phyloP scores from a whole-genome alignment of 2,329 filamentous ascomycete genomes.

The Helminthosporium solani region DNA sequence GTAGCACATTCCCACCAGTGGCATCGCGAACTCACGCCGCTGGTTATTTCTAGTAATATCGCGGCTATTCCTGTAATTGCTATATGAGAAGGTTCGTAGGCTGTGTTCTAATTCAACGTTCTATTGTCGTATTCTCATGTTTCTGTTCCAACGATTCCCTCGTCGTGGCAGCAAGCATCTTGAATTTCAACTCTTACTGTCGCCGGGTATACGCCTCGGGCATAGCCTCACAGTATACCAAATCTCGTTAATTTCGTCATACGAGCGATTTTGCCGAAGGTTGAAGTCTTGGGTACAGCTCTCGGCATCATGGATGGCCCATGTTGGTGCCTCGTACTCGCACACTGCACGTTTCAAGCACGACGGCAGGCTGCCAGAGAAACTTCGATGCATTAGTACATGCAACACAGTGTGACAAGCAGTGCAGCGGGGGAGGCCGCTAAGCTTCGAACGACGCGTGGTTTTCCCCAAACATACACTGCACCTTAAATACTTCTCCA shows the following conservation, averaged over 20 bases:
- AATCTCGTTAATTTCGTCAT: neutral
- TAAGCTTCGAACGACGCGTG: slow-evolving; percentile 25
- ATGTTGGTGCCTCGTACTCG: slow-evolving; percentile 14
- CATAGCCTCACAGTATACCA: neutral
- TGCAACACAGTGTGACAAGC: slow-evolving; percentile 19
- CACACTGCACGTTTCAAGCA: slow-evolving; percentile 33
- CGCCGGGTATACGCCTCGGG: neutral
- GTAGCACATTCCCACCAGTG: too few species aligned
- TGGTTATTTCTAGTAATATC: neutral
- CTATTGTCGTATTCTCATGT: neutral
- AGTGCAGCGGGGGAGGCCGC: slow-evolving; percentile 17
- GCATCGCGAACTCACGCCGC: too few species aligned
- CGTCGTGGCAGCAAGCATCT: slow-evolving; percentile 1
- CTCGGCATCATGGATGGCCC: slow-evolving; percentile 17
- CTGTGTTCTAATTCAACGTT: neutral
- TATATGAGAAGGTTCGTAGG: neutral
- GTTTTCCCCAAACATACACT: neutral
- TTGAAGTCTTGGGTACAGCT: slow-evolving; percentile 5
- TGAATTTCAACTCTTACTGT: neutral
- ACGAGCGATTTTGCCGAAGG: slow-evolving; percentile 6
- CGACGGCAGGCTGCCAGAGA: slow-evolving; percentile 16
- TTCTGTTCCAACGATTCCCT: neutral
- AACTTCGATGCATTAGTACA: slow-evolving; percentile 11
- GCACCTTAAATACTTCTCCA: neutral
- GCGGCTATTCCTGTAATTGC: neutral